Base-by-base conservation (phyloP, 805 yeast species). In the Cyberlindnera americana region DNA sequence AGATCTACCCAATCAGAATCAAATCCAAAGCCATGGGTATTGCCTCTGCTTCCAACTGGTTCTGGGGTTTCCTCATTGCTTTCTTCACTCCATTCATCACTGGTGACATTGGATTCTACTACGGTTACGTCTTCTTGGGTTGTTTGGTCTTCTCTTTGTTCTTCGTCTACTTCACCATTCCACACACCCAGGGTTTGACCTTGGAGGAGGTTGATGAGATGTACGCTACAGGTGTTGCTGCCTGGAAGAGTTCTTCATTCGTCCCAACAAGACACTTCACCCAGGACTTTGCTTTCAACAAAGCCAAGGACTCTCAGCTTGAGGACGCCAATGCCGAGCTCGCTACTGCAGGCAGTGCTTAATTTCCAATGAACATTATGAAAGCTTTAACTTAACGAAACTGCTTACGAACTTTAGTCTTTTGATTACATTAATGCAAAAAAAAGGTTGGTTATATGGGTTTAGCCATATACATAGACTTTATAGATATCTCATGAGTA, bases 161-260 rank as follows among this genome's bases (percentile, higher is more conserved):
- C 63, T 87, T 82, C 61, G 84, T 84, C 38, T 78, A 73, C 70
- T 78, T 85, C 70, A 72, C 73, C 51, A 78, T 87, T 44, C 78
- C 79, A 53, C 91, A 84, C 65, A 87, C 95, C 40, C 79, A 77
- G 67, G 95, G 95, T 43, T 73, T 85, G 54, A 73, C 85, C 32
- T 73, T 87, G 60, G 95, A 86, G 66, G 89, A 86, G 64, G 86
- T 86, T 48, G 89, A 85, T 60, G 80, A 75, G 56, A 66, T 81
- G 41, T 72, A 67, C 54, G 60, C 70, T 21, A 62, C 65, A 36
- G 63, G 61, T 50, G 66, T 65, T 29, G 50, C 60, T 39, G 67
- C 76, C 36, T 71, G 75, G 75, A 58, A 62, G 40, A 78, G 83
- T 13, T 37, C 68, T 19, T 52, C 52, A 41, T 81, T 77, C 78